phyloP scores from a whole-genome alignment of 2,329 filamentous ascomycete species.

The Apiospora aurea region DNA sequence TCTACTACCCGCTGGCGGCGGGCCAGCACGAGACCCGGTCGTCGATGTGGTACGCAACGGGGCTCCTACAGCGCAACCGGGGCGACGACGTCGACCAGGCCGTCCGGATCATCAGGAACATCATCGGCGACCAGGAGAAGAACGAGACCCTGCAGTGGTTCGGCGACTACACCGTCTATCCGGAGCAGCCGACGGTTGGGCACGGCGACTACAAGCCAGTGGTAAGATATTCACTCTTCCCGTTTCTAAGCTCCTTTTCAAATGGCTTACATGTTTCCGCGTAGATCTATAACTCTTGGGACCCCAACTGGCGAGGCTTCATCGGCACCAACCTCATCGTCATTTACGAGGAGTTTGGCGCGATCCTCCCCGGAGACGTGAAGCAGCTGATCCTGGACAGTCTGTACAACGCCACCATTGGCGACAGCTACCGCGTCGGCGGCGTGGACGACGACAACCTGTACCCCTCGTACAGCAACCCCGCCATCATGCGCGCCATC shows the following conservation, averaged over 20 bases:
- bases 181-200: constrained; percentile 57
- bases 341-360: constrained; percentile 55
- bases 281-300: constrained; percentile 54
- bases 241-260: not conserved
- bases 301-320: constrained; percentile 62
- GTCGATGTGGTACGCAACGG: constrained; percentile 57
- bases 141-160: constrained; percentile 54
- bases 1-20: constrained; percentile 36
- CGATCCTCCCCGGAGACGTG: constrained; percentile 41
- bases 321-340: constrained; percentile 58
- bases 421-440: constrained; percentile 60
- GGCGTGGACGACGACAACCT: constrained; percentile 60
- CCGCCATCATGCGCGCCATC: constrained; percentile 57
- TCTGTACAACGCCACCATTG: constrained; percentile 55
- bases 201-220: constrained; percentile 49
- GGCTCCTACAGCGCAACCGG: constrained; percentile 54
- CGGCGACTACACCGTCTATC: constrained; percentile 53
- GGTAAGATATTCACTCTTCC: constrained; percentile 30
- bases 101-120: constrained; percentile 52
- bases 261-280: not conserved
- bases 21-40: constrained; percentile 53
- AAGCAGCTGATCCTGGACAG: constrained; percentile 50
- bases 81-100: constrained; percentile 52
- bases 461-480: constrained; percentile 60
- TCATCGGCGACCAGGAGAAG: constrained; percentile 53